These are phyloP conservation scores for Blastomyces parvus DNA, from an alignment of 2,329 filamentous ascomycete species.

Conservation along the genomic window DNA sequence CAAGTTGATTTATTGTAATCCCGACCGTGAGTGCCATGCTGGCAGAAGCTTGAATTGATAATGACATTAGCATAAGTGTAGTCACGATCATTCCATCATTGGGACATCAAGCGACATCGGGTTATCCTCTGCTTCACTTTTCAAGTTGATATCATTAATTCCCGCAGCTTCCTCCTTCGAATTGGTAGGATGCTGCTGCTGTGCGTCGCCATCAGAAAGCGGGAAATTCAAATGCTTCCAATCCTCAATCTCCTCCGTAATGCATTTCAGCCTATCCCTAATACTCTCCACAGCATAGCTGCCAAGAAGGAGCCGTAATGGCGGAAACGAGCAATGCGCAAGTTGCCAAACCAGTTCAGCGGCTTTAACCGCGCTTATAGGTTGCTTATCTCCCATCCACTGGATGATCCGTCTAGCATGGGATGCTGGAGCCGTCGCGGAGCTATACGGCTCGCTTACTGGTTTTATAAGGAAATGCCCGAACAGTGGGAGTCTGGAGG, in stretches of 20 bases:
- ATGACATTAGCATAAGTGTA: too few species aligned
- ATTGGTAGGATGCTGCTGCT: slow-evolving; percentile 1
- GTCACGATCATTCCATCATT: not conserved
- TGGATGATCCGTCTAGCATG: slow-evolving; percentile 88
- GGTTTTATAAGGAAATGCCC: slow-evolving; percentile 88
- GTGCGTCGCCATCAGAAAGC: slow-evolving; percentile 19
- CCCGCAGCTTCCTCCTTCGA: not conserved
- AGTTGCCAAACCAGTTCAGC: slow-evolving; percentile 91
- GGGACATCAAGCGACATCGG: not conserved
- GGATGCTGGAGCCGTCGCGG: slow-evolving; percentile 67
- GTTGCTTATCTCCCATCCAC: slow-evolving; percentile 88
- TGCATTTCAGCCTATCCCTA: slow-evolving; percentile 73
- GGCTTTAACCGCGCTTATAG: slow-evolving; percentile 84
- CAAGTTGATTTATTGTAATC: not conserved
- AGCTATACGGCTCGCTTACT: slow-evolving; percentile 70
- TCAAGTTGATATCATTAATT: not conserved
- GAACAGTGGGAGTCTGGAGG: slow-evolving; percentile 62
- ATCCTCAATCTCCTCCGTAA: slow-evolving; percentile 90
- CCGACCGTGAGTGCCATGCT: not conserved
- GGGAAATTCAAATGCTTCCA: slow-evolving; percentile 79
- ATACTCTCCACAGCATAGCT: slow-evolving; percentile 96
- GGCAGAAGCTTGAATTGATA: too few species aligned
- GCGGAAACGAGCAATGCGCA: slow-evolving; percentile 89
- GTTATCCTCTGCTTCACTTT: slow-evolving; percentile 5
- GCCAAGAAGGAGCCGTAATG: slow-evolving; percentile 73